phyloP scores from a whole-genome alignment of 2,329 filamentous ascomycete genomes.

The Botrytis aclada region DNA sequence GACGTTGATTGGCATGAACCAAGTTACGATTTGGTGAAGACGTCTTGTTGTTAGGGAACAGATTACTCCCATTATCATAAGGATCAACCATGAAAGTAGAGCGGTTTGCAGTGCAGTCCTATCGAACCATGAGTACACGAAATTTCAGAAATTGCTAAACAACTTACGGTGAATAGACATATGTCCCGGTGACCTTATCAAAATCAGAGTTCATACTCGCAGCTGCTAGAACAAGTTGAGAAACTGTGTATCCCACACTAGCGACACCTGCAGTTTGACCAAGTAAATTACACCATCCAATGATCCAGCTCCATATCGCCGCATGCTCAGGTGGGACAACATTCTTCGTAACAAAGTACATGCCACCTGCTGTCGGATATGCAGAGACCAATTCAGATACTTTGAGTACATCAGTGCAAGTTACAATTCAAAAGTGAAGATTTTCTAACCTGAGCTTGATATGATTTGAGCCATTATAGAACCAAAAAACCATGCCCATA shows the following conservation, averaged over 20 bases:
- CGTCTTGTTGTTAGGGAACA: conserved; percentile 60
- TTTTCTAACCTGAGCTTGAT: conserved; percentile 50
- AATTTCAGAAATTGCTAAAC: neutral
- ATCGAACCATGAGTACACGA: neutral
- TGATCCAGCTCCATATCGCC: conserved; percentile 61
- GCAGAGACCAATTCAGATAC: conserved; percentile 65
- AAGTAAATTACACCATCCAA: conserved; percentile 65
- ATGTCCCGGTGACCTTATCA: conserved; percentile 41
- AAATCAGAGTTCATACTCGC: conserved; percentile 58
- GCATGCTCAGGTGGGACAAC: conserved; percentile 60
- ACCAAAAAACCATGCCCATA: conserved; percentile 65
- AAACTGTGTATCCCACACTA: conserved; percentile 60
- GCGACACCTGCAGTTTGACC: conserved; percentile 62
- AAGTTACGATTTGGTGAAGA: conserved; percentile 57
- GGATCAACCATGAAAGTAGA: conserved; percentile 52
- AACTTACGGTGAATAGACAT: conserved; percentile 56
- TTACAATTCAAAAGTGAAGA: neutral
- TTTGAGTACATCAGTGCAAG: conserved; percentile 25
- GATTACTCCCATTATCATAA: conserved; percentile 54
- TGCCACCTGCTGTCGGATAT: conserved; percentile 64
- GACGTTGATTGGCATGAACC: conserved; percentile 65
- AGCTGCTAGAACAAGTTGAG: conserved; percentile 61
- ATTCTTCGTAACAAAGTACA: conserved; percentile 67
- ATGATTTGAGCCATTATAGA: conserved; percentile 63
- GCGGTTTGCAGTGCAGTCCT: conserved; percentile 59